A percentile compares a stretch with the other conserved stretches of the same genome.
Conservation (phyloP, 2,329 filamentous ascomycete genomes). For the Pseudogymnoascus sp. region DNA sequence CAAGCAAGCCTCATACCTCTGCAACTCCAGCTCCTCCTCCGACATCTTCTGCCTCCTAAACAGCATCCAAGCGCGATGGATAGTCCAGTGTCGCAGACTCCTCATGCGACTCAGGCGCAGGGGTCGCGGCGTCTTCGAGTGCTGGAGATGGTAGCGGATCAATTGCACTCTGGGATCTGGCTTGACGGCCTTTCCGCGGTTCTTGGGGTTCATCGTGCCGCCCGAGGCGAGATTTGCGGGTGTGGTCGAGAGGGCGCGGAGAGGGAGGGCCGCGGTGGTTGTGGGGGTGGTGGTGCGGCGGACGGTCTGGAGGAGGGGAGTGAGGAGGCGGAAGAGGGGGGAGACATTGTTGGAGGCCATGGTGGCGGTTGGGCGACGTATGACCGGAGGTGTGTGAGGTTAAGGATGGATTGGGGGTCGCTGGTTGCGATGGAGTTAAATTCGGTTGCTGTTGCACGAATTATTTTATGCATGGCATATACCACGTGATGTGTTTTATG, state of each 20-base stretch:
- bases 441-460: slow-evolving; percentile 3
- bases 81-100: slow-evolving; percentile 93
- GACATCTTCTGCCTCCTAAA: slow-evolving; percentile 62
- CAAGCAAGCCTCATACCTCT: slow-evolving; percentile 41
- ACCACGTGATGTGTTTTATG: not conserved
- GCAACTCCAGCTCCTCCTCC: slow-evolving; percentile 59
- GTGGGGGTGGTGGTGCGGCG: slow-evolving; percentile 12
- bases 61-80: slow-evolving; percentile 90
- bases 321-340: slow-evolving; percentile 20
- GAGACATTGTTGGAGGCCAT: slow-evolving; percentile 18
- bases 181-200: slow-evolving; percentile 13
- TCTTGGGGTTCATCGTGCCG: slow-evolving; percentile 11
- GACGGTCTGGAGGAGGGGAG: slow-evolving; percentile 20
- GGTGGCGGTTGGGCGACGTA: slow-evolving; percentile 1
- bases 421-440: slow-evolving; percentile 9
- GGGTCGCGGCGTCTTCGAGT: slow-evolving; percentile 62
- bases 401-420: slow-evolving; percentile 8
- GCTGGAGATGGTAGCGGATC: slow-evolving; percentile 63
- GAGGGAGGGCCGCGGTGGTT: not conserved
- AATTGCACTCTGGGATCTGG: slow-evolving; percentile 34
- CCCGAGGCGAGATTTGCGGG: slow-evolving; percentile 11
- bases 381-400: not conserved
- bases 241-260: slow-evolving; percentile 19
- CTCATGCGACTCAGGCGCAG: slow-evolving; percentile 84
- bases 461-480: not conserved